A percentile compares a stretch with the other conserved stretches of the same genome.
These are phyloP conservation scores for Saccharomycopsis sp. DNA, from an alignment of 805 yeast genomes.

Conservation along the genomic window DNA sequence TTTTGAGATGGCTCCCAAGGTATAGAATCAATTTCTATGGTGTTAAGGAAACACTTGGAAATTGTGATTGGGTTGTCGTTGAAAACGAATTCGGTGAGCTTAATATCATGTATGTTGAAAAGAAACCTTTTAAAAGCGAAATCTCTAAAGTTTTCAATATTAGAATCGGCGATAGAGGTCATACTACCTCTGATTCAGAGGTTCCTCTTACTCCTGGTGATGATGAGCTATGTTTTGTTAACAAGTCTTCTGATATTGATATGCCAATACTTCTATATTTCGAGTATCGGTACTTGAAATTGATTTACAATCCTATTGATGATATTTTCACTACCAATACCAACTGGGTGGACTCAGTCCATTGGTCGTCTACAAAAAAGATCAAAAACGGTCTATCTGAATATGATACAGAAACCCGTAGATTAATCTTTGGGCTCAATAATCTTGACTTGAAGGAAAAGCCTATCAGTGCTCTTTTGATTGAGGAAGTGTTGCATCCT, in stretches of 20 bases:
- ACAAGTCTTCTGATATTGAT: background rate
- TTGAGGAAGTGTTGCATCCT: constrained; percentile 91
- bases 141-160: constrained; percentile 58
- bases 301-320: constrained; percentile 80
- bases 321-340: constrained; percentile 79
- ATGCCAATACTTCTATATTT: constrained; percentile 67
- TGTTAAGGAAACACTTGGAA: constrained; percentile 57
- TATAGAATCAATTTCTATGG: constrained; percentile 67
- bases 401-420: constrained; percentile 60
- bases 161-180: constrained; percentile 27
- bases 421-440: constrained; percentile 70
- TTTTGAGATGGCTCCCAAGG: constrained; percentile 82
- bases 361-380: constrained; percentile 59
- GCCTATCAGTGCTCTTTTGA: constrained; percentile 51
- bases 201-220: background rate
- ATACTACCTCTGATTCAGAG: background rate
- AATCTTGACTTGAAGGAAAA: constrained; percentile 72
- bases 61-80: constrained; percentile 86
- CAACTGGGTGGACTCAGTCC: constrained; percentile 71
- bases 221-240: background rate
- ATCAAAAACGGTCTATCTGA: constrained; percentile 63
- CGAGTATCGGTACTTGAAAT: constrained; percentile 74
- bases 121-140: constrained; percentile 62
- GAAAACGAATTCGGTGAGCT: constrained; percentile 94
- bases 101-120: constrained; percentile 47